Evolutionary conservation across 2,329 filamentous ascomycete species (phyloP).

Genomic region (Fusarium beomiforme): DNA sequence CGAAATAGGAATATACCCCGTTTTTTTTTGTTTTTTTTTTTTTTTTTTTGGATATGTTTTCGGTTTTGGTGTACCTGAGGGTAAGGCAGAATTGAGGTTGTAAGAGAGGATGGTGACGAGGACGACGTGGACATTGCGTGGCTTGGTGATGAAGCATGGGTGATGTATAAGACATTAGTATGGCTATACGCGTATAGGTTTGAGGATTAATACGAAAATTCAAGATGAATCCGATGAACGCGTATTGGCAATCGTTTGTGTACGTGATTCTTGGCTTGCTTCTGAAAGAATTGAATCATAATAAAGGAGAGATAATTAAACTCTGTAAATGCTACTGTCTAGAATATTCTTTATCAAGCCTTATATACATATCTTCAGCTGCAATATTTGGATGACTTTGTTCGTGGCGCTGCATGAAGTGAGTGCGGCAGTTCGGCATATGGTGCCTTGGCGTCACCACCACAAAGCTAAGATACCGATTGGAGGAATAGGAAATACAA

Average conservation of each 20-base stretch:
- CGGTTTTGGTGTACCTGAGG: neutral
- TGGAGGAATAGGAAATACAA: neutral
- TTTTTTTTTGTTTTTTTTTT: too few relatives aligned
- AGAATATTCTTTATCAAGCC: accelerated
- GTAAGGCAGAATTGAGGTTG: neutral
- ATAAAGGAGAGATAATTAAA: accelerated
- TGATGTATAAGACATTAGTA: neutral
- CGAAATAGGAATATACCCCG: slow-evolving; percentile 47
- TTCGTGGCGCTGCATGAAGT: neutral
- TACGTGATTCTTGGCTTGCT: neutral
- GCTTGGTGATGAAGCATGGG: neutral
- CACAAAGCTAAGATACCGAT: neutral
- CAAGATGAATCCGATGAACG: slow-evolving; percentile 18
- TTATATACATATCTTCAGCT: neutral
- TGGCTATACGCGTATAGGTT: slow-evolving; percentile 30
- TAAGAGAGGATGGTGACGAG: neutral
- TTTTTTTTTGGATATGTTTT: neutral
- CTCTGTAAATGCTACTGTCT: accelerated
- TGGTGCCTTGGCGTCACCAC: neutral
- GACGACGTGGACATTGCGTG: neutral
- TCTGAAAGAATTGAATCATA: accelerated
- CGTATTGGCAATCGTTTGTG: slow-evolving; percentile 12
- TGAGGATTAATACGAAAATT: slow-evolving; percentile 30
- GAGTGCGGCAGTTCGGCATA: neutral
- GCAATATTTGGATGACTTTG: neutral